Evolutionary conservation across 2,329 filamentous ascomycete genomes (phyloP), one percentile per base, ranked within the genome.

Genomic region (Cordyceps farinosa): DNA sequence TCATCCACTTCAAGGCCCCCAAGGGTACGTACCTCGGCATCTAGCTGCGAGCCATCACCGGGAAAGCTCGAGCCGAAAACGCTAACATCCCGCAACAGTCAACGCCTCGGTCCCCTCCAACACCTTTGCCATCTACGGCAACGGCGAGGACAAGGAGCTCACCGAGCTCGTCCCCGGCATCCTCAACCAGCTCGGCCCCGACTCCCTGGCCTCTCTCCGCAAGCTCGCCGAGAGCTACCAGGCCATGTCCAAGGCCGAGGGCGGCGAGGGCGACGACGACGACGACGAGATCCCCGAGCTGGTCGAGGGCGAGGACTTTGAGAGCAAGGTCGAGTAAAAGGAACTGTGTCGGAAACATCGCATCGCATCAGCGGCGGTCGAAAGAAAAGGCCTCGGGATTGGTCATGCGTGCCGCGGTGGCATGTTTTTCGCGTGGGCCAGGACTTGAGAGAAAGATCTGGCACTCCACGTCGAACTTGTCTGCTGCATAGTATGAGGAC

Each of bases 141-240:
- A 92, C 79, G 95, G 94, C 70, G 95, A 99, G 84, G 95, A 99
- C 83, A 99, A 99, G 88, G 95, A 99, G 84, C 91, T 99, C 71
- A 99, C 95, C 67, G 95, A 99, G 85, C 92, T 99, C 73, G 95
- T 99, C 70, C 95, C 95, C 74, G 95, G 95, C 69, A 99, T 99
- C 82, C 91, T 99, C 68, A 99, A 98, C 90, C 95, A 99, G 85
- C 92, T 99, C 68, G 95, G 95, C 75, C 95, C 95, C 75, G 95
- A 99, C 85, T 97, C 92, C 68, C 90, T 99, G 65, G 95, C 95
- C 66, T 97, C 92, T 68, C 91, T 99, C 75, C 91, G 95, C 80
- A 98, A 98, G 86, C 87, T 99, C 68, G 95, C 95, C 73, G 95
- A 99, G 87, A 96, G 90, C 87, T 99, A 99, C 87, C 95, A 99